Conservation (phyloP, 2,329 filamentous ascomycete species). For the Alternaria consortialis region DNA sequence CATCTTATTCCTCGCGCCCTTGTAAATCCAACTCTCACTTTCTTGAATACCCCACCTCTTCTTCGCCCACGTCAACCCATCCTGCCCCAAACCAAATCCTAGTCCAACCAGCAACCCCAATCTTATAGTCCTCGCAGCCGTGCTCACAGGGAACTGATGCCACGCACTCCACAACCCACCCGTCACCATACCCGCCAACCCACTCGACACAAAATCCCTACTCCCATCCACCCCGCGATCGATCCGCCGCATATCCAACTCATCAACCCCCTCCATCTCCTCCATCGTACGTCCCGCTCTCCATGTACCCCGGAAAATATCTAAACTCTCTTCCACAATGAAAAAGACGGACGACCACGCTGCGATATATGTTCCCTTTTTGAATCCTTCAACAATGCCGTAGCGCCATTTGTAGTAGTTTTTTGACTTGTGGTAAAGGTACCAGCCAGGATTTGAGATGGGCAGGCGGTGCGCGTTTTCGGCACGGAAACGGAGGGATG, state of each 20-base stretch:
- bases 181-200: conserved; percentile 82
- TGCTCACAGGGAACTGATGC: conserved; percentile 80
- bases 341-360: conserved; percentile 81
- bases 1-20: conserved; percentile 49
- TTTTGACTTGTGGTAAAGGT: conserved; percentile 98
- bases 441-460: conserved; percentile 85
- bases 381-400: conserved; percentile 79
- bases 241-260: conserved; percentile 40
- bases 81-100: conserved; percentile 82
- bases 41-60: conserved; percentile 68
- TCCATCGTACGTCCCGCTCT: conserved; percentile 53
- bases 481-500: conserved; percentile 86
- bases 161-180: conserved; percentile 87
- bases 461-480: conserved; percentile 97
- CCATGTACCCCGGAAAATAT: conserved; percentile 66
- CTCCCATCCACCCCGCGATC: conserved; percentile 49
- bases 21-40: conserved; percentile 54
- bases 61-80: conserved; percentile 72
- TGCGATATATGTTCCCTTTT: conserved; percentile 74
- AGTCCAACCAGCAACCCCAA: conserved; percentile 82
- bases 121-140: conserved; percentile 70
- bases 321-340: conserved; percentile 83
- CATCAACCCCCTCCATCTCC: conserved; percentile 50
- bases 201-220: conserved; percentile 79
- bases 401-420: conserved; percentile 87